Evolutionary conservation across 805 yeast species (phyloP), one percentile per base, ranked within the genome.

Genomic region (Candida hispaniensis): DNA sequence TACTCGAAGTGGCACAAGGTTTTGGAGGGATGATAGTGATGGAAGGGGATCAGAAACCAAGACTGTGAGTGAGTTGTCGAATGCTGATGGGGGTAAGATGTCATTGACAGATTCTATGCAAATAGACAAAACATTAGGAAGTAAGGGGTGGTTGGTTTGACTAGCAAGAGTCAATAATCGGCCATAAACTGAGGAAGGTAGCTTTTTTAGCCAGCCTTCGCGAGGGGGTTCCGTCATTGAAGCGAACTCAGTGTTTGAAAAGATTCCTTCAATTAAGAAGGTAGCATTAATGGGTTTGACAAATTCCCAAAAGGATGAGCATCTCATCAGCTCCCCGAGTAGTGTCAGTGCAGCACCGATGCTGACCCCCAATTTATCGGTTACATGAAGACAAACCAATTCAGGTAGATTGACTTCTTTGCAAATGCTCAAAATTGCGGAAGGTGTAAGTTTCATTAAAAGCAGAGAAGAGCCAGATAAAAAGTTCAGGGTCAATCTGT

Each of bases 181-280:
- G 3, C 28, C 18, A 20, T 23, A 17, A 11, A 28, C 28, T 7
- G 36, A 13, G 1, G 13, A 21, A 3, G 36, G 36, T 9, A 32
- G 18, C 6, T 15, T 13, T 14, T 16, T 24, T 12, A 23, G 17
- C 36, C 36, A 32, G 10, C 14, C 12, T 9, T 32, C 36, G 23
- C 36, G 22, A 6, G 36, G 8, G n/a, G 36, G 18, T 23, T n/a
- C 18, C 2, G 11, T 22, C 18, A 32, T n/a, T 4, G 5, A 13
- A 11, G 15, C 18, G 23, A 32, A 32, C 36, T 32, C 36, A 4
- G 18, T 7, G 22, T 32, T 32, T 6, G 18, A 23, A 18, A 23
- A 32, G 8, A 32, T 21, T 3, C 36, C 36, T 14, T 32, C 36
- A 13, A 32, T 14, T 6, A 32, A 23, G 22, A 23, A 32, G 22